Base-by-base conservation (phyloP, 495 filamentous ascomycete genomes). In the Recurvomyces mirabilis region DNA sequence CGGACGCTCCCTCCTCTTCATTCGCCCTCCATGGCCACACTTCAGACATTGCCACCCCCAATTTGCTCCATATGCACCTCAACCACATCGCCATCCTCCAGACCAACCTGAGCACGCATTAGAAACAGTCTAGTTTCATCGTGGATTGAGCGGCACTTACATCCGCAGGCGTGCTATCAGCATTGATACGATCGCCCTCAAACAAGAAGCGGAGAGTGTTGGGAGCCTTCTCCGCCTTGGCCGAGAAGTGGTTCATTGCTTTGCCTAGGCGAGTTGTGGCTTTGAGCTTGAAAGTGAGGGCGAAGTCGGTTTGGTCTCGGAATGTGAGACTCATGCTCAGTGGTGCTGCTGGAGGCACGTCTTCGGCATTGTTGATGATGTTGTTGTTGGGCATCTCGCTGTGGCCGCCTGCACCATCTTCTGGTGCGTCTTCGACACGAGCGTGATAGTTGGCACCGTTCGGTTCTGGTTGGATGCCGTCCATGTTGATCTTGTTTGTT, bases 11-110 rank as follows among this genome's bases (percentile, higher is more conserved):
- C n/a, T n/a, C n/a, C n/a, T n/a, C n/a, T n/a, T n/a, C n/a, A n/a
- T n/a, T n/a, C n/a, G n/a, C n/a, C n/a, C n/a, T n/a, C n/a, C n/a
- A n/a, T n/a, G n/a, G n/a, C n/a, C n/a, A n/a, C n/a, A n/a, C n/a
- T n/a, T n/a, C n/a, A n/a, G n/a, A n/a, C n/a, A n/a, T n/a, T n/a
- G n/a, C 43, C 31, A 18, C 46, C 46, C 4, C 46, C 46, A 20
- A 49, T 23, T 21, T 49, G 46, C 38, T 49, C 46, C 18, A 17
- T 23, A 31, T 42, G 32, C 5, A 43, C 46, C 7, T 50, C 47
- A 20, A 50, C 30, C 3, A 23, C 29, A 28, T 50, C 47, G 10
- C 32, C 41, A 28, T 44, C 47, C 18, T 44, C 41, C 47, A 50
- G 2, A 23, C 41, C 20, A 43, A 20, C 47, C 44, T 22, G 5